These are phyloP conservation scores for Chytriomyces confervae DNA, from an alignment of 192 early-diverging fungal genomes.

Conservation along the genomic window DNA sequence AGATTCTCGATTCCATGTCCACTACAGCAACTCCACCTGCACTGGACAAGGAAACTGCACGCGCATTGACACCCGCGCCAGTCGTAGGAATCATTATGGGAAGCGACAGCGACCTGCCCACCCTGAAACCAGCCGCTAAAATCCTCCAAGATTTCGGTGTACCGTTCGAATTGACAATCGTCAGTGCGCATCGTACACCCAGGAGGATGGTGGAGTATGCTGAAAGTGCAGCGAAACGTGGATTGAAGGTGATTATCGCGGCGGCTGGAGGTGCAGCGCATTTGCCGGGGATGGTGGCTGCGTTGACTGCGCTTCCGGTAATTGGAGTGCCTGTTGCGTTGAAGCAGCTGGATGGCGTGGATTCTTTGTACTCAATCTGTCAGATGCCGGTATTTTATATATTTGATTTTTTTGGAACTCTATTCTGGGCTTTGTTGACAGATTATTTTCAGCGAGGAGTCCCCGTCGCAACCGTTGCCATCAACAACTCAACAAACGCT, in stretches of 20 bases:
- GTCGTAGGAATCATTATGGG: slow-evolving; percentile 99
- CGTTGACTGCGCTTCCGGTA: slow-evolving; percentile 95
- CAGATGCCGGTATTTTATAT: slow-evolving; percentile 89
- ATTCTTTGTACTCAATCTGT: slow-evolving; percentile 97
- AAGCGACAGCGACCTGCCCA: slow-evolving; percentile 95
- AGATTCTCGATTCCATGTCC: slow-evolving; percentile 57
- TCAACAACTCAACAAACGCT: slow-evolving; percentile 97
- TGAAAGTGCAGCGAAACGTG: slow-evolving; percentile 81
- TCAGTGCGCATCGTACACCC: slow-evolving; percentile 97
- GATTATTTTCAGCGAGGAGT: slow-evolving; percentile 79
- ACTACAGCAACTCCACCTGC: not conserved
- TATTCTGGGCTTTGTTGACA: not conserved
- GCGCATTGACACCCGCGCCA: slow-evolving; percentile 47
- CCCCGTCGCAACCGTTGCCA: slow-evolving; percentile 98
- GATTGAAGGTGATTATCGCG: slow-evolving; percentile 96
- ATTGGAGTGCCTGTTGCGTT: slow-evolving; percentile 97
- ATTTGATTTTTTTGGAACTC: not conserved
- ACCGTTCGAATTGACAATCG: slow-evolving; percentile 96
- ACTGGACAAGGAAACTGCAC: slow-evolving; percentile 11
- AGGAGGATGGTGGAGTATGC: slow-evolving; percentile 93
- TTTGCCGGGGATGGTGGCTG: slow-evolving; percentile 99
- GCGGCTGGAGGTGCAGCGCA: slow-evolving; percentile 98
- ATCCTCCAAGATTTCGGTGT: slow-evolving; percentile 89
- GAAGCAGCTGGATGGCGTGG: slow-evolving; percentile 90
- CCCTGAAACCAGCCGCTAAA: slow-evolving; percentile 87